Evolutionary conservation across 345 rosid species (phyloP), one percentile per base, ranked within the genome.

Genomic region (Corchorus olitorius): DNA sequence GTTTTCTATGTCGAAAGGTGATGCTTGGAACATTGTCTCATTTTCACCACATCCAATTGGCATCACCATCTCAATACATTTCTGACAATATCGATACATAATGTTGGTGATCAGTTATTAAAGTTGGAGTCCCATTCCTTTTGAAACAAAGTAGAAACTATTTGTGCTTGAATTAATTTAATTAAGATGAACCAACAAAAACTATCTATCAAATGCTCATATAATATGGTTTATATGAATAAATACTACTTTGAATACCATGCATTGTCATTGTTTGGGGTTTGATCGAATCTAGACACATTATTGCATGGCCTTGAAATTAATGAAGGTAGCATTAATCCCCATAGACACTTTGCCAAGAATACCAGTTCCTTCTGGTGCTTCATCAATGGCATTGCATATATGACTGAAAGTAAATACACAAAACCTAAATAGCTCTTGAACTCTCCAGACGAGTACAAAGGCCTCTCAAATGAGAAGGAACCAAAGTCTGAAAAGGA

Each of bases 61-160:
- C 74, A 87, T 73, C 72, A 90, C 93, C 41, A 92, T 66, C 83
- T 90, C 94, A 62, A 79, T 90, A 48, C 97, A 92, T 0, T 73
- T 80, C 90, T 87, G 87, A 39, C 43, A 6, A n/a, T n/a, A n/a
- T n/a, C n/a, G n/a, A n/a, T n/a, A n/a, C n/a, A 72, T 74, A 63
- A 45, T 45, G 48, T 45, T 45, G 27, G 27, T 9, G 9, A n/a
- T n/a, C n/a, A 45, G 17, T n/a, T 56, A 20, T 20, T 33, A 20
- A 56, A 56, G 61, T 56, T 54, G n/a, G n/a, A n/a, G n/a, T n/a
- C n/a, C n/a, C n/a, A n/a, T n/a, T n/a, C n/a, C n/a, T n/a, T n/a
- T n/a, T n/a, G n/a, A n/a, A n/a, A n/a, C n/a, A n/a, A n/a, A n/a
- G n/a, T n/a, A n/a, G n/a, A n/a, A n/a, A n/a, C n/a, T n/a, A n/a